phyloP scores from a whole-genome alignment of 106 monocot genomes.

The Hemerocallis citrina region DNA sequence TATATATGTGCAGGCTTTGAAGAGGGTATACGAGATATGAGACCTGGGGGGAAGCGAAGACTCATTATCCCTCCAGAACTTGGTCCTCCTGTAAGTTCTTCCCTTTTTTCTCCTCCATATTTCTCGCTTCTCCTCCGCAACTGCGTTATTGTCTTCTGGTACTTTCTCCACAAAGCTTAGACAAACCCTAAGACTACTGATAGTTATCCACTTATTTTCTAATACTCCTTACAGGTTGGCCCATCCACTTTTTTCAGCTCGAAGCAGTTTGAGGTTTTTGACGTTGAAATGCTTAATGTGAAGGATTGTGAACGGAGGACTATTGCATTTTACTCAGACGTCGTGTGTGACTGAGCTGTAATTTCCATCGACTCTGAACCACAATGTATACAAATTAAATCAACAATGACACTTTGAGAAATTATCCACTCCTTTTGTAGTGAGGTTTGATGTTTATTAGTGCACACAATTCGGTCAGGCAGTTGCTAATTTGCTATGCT shows the following conservation, averaged over 20 bases:
- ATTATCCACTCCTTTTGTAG: too few species aligned
- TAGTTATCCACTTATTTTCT: too few species aligned
- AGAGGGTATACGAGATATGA: constrained; percentile 90
- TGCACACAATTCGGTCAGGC: too few species aligned
- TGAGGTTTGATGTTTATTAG: too few species aligned
- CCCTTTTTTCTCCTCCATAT: background rate
- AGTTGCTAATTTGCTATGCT: too few species aligned
- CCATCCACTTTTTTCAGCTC: constrained; percentile 97
- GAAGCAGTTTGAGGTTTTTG: constrained; percentile 94
- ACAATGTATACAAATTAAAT: too few species aligned
- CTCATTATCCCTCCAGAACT: constrained; percentile 97
- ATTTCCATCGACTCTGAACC: too few species aligned
- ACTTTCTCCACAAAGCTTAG: too few species aligned
- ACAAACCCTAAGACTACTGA: too few species aligned
- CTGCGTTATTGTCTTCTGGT: background rate
- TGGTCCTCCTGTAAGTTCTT: constrained; percentile 80
- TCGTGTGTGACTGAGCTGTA: constrained; percentile 73
- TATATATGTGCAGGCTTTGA: constrained; percentile 70
- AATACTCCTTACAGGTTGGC: constrained; percentile 50
- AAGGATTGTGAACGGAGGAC: constrained; percentile 82
- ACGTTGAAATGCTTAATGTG: constrained; percentile 65
- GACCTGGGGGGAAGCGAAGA: constrained; percentile 93
- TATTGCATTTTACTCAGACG: constrained; percentile 89
- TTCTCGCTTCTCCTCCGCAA: background rate
- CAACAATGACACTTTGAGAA: too few species aligned